These are phyloP conservation scores for Candida yuanshanica DNA, from an alignment of 805 yeast genomes.

Conservation along the genomic window DNA sequence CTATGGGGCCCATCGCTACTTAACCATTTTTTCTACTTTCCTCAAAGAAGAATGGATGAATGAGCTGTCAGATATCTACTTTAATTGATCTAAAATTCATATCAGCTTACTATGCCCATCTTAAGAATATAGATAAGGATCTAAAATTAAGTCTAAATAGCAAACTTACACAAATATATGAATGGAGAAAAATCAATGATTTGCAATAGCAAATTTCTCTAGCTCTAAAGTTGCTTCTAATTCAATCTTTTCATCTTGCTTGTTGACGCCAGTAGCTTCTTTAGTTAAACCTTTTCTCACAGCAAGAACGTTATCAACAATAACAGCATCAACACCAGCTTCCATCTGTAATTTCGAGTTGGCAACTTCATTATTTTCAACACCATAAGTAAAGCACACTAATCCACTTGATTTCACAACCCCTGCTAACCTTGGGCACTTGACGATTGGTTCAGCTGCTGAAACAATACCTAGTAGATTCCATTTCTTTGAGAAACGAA, in stretches of 20 bases:
- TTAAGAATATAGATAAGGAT: no score
- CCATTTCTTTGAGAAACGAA: slow-evolving; percentile 88
- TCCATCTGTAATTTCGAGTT: slow-evolving; percentile 80
- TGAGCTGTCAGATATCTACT: no score
- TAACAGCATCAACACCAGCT: slow-evolving; percentile 98
- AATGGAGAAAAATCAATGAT: background rate
- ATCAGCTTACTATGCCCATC: no score
- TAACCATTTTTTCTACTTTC: no score
- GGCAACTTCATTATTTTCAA: slow-evolving; percentile 76
- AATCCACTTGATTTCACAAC: slow-evolving; percentile 90
- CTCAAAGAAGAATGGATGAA: no score
- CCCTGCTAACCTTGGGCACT: slow-evolving; percentile 82
- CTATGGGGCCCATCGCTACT: no score
- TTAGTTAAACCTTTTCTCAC: slow-evolving; percentile 74
- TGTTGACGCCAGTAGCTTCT: slow-evolving; percentile 11
- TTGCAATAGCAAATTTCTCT: background rate
- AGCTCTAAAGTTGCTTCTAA: background rate
- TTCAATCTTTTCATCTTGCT: background rate
- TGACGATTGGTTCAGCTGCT: slow-evolving; percentile 81
- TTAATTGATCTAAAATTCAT: no score
- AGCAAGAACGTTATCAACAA: slow-evolving; percentile 90
- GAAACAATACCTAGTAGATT: slow-evolving; percentile 86
- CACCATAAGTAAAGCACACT: slow-evolving; percentile 91
- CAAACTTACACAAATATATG: background rate
- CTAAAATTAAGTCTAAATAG: no score